Evolutionary conservation across 768 basidiomycete species (phyloP), one percentile per base, ranked within the genome.

Genomic region (Phaffia australis): DNA sequence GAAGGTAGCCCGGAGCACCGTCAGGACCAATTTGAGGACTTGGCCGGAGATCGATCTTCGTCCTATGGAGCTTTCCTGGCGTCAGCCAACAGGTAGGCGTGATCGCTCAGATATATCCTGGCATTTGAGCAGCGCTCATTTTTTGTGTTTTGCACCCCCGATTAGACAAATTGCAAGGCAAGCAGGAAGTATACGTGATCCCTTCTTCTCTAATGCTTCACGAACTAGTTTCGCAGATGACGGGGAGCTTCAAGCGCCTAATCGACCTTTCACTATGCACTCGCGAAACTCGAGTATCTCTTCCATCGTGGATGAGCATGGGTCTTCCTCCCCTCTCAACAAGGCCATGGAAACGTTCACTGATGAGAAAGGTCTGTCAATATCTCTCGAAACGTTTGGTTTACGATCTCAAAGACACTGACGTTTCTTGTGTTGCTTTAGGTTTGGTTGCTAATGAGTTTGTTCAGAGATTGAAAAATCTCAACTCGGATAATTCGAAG

Each of bases 301-400:
- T 14, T 87, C 88, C 2, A 90, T 94, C 60, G 86, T 90, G 29
- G 89, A 92, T 70, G 91, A 94, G 72, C 94, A 94, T 79, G 80
- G 81, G 0, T 87, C 87, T 69, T 91, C 71, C 1, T 76, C 92
- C 21, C 91, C 92, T 8, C 79, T 94, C 69, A 95, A 95, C 79
- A 94, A 93, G 77, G 89, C 91, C 87, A 69, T 69, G 67, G 62
- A 69, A 50, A 69, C 67, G 86, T 95, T 95, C 77, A 94, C 92
- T n/a, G 92, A 94, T 75, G 81, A 88, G 0, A 89, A 94, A 74
- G 92, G 92, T 42, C 35, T 42, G 35, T 42, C 35, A 11, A 5
- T 42, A 11, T 42, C 35, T 42, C 6, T 42, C 11, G n/a, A n/a
- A 42, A 4, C 11, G 35, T 11, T 42, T 11, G 35, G 35, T 42